Evolutionary conservation across 1,284 basidiomycete genomes (phyloP).

Genomic region (Cystobasidium slooffiae): DNA sequence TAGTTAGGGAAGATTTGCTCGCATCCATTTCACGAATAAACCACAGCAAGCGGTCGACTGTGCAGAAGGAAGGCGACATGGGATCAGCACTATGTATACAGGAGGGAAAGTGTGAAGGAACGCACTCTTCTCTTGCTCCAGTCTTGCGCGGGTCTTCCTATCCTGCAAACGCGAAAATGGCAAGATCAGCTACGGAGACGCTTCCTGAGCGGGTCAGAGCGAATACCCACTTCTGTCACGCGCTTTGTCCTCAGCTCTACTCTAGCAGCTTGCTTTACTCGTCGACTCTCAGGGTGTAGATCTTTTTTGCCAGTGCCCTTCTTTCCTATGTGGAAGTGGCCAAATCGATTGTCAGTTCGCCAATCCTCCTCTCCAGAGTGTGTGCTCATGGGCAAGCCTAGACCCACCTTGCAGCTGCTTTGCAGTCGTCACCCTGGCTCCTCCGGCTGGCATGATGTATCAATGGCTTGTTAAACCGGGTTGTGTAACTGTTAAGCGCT

Average conservation of each 20-base stretch:
- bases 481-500: neutral
- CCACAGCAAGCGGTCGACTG: constrained; percentile 36
- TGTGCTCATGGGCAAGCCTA: neutral
- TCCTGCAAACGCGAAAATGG: neutral
- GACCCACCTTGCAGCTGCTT: constrained; percentile 37
- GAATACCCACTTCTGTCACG: constrained; percentile 13
- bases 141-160: constrained; percentile 33
- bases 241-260: constrained; percentile 39
- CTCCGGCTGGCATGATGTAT: constrained; percentile 1
- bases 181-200: neutral
- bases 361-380: neutral
- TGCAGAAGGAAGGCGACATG: neutral
- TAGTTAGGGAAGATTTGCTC: neutral
- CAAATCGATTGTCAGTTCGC: neutral
- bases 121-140: constrained; percentile 37
- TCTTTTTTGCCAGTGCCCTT: constrained; percentile 43
- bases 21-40: constrained; percentile 33
- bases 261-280: constrained; percentile 37
- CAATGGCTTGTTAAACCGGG: neutral
- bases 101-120: neutral
- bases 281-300: constrained; percentile 35
- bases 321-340: constrained; percentile 21
- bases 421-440: constrained; percentile 31
- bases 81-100: neutral
- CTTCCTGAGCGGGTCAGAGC: neutral